Base-by-base conservation (phyloP, 352 stramenopile species). In the Phytophthora pluvialis region DNA sequence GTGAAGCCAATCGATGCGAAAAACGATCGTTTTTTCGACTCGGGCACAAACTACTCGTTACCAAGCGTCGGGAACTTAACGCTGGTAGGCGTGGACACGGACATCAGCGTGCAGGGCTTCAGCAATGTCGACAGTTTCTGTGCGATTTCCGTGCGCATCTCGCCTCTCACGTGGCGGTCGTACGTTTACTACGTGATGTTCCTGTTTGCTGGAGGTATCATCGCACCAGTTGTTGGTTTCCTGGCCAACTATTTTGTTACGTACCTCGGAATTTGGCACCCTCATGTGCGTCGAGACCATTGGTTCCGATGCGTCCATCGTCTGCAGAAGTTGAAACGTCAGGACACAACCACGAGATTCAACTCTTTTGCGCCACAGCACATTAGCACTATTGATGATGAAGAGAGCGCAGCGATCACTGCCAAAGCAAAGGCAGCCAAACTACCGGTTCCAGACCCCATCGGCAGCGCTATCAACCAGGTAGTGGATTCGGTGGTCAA, bases 221-320 rank as follows among this genome's bases (percentile, higher is more conserved):
- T 95, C 28, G 79, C 83, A 6, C 81, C 88, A 2, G 68, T 81
- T 7, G 73, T 76, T 16, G 82, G 88, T 75, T 77, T 95, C 4
- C 56, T 75, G 12, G 70, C 77, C 38, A 94, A 95, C 48, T 95
- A 94, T 62, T 62, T 95, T 46, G 80, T 93, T 35, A 91, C 81
- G 39, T 93, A 83, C 57, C 53, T 92, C 29, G 88, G 88, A 9
- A 44, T 95, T 15, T 95, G 85, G 88, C 88, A 95, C 36, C 82
- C 88, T 0, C 88, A 95, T 36, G 86, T 95, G 16, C 86, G 88
- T 36, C 75, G 88, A 59, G 88, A 95, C 46, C 78, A 93, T 60
- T 95, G 88, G 88, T 94, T 87, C 54, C 76, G 81, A 46, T 94
- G 86, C 51, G 76, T 94, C 8, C 75, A 75, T 21, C 75, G 81